Base-by-base conservation (phyloP, 2,329 filamentous ascomycete genomes). In the Tolypocladium tropicale region DNA sequence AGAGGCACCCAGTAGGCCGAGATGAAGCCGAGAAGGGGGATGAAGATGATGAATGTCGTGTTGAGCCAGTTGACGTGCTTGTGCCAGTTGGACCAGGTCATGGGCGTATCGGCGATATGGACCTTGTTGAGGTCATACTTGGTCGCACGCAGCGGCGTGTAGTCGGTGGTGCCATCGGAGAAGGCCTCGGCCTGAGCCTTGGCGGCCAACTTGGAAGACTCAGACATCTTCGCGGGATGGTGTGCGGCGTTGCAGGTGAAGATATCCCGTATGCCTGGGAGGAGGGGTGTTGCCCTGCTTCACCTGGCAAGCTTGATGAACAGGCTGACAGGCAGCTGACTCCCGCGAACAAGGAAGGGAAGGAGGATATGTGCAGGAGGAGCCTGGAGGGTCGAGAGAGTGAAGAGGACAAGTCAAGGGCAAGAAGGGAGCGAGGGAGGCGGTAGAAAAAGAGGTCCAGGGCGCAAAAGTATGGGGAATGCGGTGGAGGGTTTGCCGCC, bases 21-120 rank as follows among this genome's bases (percentile, higher is more conserved):
- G 64, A 94, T 73, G 68, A 87, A 81, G 60, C 91, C 91, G 57
- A 82, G 77, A 52, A 92, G 59, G 46, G 92, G 91, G 50, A 95
- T 80, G 63, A 87, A 78, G 62, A 95, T 72, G 70, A 95, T 93
- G 70, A 96, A 81, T 60, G 79, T 81, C 60, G 89, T 85, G 72
- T 95, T 96, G 63, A 96, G 80, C 90, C 91, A 96, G 80, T 95
- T 91, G 78, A 96, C 81, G 70, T 96, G 91, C 76, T 92, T 87
- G 76, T 91, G 85, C 89, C 89, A 94, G 78, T 95, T 96, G 66
- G 79, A 76, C 73, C 78, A 80, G 58, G 89, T 95, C 64, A 95
- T 86, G 57, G 88, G 87, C 60, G 83, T 82, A 61, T 95, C 90
- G 61, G 89, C 84, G 73, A 95, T 94, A 74, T 95, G 90, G 67